phyloP scores from a whole-genome alignment of 129 eudicot genomes.

The Flaveria brownii region DNA sequence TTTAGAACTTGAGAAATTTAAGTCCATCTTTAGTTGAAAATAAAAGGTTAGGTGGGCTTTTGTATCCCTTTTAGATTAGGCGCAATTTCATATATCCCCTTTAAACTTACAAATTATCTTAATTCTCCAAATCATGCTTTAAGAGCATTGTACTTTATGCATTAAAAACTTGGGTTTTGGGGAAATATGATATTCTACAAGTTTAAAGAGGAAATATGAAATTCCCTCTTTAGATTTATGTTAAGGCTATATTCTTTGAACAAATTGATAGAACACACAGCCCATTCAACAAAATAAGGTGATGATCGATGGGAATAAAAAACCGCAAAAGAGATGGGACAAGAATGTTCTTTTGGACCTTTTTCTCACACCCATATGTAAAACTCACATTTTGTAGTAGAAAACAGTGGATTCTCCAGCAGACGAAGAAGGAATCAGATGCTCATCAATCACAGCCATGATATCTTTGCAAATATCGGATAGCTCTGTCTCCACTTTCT shows the following conservation, averaged over 20 bases:
- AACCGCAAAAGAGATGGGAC: neutral
- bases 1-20: neutral
- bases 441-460: constrained; percentile 48
- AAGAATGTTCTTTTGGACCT: constrained; percentile 23
- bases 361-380: neutral
- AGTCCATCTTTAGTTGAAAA: neutral
- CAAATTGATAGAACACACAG: constrained; percentile 14
- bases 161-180: too few relatives aligned
- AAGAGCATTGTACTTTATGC: too few relatives aligned
- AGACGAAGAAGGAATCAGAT: constrained; percentile 48
- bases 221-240: too few relatives aligned
- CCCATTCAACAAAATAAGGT: neutral
- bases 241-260: neutral
- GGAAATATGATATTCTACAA: too few relatives aligned
- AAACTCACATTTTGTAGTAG: constrained; percentile 53
- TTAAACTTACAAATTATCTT: too few relatives aligned
- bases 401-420: constrained; percentile 57
- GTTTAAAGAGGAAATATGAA: too few relatives aligned
- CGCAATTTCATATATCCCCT: too few relatives aligned
- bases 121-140: too few relatives aligned
- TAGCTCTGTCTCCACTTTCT: constrained; percentile 55
- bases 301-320: neutral
- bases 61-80: too few relatives aligned
- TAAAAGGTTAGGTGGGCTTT: too few relatives aligned
- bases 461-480: constrained; percentile 49